Conservation (phyloP, 768 basidiomycete genomes). For the Asterophora lycoperdoides region DNA sequence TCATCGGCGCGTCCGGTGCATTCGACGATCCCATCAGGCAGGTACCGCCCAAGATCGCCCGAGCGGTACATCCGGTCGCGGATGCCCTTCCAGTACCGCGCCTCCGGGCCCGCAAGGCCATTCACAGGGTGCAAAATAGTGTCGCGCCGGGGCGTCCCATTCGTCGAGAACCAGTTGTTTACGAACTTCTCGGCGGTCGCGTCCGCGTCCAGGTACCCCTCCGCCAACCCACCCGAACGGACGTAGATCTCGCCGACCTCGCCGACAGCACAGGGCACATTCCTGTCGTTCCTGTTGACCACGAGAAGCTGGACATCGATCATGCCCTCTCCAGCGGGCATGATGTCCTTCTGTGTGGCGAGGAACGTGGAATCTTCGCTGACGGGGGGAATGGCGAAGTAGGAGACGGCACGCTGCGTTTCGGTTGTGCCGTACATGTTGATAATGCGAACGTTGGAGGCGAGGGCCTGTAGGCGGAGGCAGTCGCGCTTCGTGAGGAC, state of each 20-base stretch:
- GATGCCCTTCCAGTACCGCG: constrained; percentile 88
- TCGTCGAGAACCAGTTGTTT: constrained; percentile 79
- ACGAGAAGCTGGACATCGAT: constrained; percentile 95
- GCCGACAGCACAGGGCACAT: constrained; percentile 85
- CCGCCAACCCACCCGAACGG: constrained; percentile 90
- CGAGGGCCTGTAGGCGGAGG: constrained; percentile 87
- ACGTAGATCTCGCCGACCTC: constrained; percentile 99
- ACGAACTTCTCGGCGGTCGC: constrained; percentile 92
- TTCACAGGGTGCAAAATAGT: constrained; percentile 60
- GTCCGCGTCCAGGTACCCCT: constrained; percentile 84
- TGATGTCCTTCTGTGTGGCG: constrained; percentile 92
- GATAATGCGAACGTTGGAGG: constrained; percentile 88
- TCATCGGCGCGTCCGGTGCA: constrained; percentile 97
- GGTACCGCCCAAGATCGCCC: constrained; percentile 93
- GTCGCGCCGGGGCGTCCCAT: constrained; percentile 52
- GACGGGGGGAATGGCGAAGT: constrained; percentile 88
- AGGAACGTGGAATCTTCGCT: constrained; percentile 85
- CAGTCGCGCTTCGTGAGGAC: constrained; percentile 98
- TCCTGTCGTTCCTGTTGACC: constrained; percentile 84
- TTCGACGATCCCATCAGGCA: constrained; percentile 89
- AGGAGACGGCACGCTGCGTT: constrained; percentile 97
- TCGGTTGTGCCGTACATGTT: constrained; percentile 99
- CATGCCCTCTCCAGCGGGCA: constrained; percentile 98
- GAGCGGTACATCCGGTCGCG: constrained; percentile 97
- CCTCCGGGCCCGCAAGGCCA: constrained; percentile 63